A percentile compares a stretch with the other conserved stretches of the same genome.
Evolutionary conservation across 129 eudicot genomes (phyloP).

Genomic region (Chrysanthemum seticuspe): DNA sequence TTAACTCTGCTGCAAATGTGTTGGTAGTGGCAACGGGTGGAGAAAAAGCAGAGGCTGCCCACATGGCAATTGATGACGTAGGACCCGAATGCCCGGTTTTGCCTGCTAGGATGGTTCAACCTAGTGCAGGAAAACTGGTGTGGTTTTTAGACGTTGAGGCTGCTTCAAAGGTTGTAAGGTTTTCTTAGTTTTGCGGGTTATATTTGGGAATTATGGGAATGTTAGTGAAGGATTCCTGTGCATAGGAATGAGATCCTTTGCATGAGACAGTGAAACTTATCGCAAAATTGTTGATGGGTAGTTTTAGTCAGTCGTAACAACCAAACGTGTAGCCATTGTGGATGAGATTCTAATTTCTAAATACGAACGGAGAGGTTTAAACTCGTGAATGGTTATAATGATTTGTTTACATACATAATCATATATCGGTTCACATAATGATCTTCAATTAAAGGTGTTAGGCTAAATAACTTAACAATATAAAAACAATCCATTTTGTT

Average conservation of each 20-base stretch:
- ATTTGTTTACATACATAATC: too few species aligned
- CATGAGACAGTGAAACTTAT: not conserved
- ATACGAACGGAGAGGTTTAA: too few species aligned
- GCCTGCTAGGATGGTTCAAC: slow-evolving; percentile 70
- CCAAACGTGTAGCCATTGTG: too few species aligned
- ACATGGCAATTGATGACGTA: slow-evolving; percentile 35
- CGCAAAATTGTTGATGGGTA: too few species aligned
- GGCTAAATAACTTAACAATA: not conserved
- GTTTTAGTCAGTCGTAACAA: too few species aligned
- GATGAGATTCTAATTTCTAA: too few species aligned
- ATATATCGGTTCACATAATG: too few species aligned
- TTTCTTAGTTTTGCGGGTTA: slow-evolving; percentile 15
- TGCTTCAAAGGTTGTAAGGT: slow-evolving; percentile 52
- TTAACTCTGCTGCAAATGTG: slow-evolving; percentile 69
- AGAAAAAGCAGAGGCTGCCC: slow-evolving; percentile 55
- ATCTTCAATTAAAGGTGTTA: too few species aligned
- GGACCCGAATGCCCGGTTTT: slow-evolving; percentile 32
- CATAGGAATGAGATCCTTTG: not conserved
- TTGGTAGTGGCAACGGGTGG: slow-evolving; percentile 51
- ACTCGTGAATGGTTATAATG: too few species aligned
- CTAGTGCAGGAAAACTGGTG: slow-evolving; percentile 54
- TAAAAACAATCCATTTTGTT: not conserved
- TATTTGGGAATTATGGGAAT: not conserved
- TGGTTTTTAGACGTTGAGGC: slow-evolving; percentile 71
- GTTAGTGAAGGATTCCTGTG: not conserved